Evolutionary conservation across 495 filamentous ascomycete species (phyloP).

Genomic region (Hypoxylon crocopeplum): DNA sequence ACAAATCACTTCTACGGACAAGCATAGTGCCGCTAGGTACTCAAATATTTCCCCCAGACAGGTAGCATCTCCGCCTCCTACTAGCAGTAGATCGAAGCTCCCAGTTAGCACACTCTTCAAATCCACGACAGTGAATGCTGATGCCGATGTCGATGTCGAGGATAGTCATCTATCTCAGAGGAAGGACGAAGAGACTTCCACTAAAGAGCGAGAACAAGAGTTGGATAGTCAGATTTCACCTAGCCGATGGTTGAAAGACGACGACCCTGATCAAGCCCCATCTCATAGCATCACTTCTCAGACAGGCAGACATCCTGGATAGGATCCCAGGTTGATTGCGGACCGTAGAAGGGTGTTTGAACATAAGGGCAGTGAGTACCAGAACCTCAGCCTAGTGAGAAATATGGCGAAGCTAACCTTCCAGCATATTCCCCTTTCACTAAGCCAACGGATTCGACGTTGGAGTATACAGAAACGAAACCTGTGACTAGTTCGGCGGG

Average conservation of each 20-base stretch:
- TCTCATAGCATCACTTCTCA: conserved; percentile 15
- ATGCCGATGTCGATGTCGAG: neutral
- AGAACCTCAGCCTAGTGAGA: no score
- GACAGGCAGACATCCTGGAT: conserved; percentile 18
- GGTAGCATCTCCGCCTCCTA: conserved; percentile 6
- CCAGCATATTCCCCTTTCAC: conserved; percentile 26
- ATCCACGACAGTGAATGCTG: neutral
- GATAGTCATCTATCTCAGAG: neutral
- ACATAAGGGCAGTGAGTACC: conserved; percentile 32
- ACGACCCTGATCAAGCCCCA: neutral
- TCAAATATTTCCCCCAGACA: conserved; percentile 12
- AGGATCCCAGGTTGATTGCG: conserved; percentile 39
- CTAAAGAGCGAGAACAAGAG: conserved; percentile 4
- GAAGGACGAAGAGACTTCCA: neutral
- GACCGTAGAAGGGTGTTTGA: conserved; percentile 48
- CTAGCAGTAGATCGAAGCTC: neutral
- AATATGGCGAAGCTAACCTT: conserved; percentile 3
- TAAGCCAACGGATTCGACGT: neutral
- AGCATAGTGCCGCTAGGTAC: neutral
- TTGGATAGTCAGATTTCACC: conserved; percentile 16
- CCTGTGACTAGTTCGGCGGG: neutral
- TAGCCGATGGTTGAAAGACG: neutral
- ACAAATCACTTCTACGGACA: neutral
- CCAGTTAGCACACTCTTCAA: neutral
- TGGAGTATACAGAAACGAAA: neutral